A percentile compares a stretch with the other conserved stretches of the same genome.
Evolutionary conservation across 805 yeast species (phyloP).

Genomic region (Zygotorulaspora sp.): DNA sequence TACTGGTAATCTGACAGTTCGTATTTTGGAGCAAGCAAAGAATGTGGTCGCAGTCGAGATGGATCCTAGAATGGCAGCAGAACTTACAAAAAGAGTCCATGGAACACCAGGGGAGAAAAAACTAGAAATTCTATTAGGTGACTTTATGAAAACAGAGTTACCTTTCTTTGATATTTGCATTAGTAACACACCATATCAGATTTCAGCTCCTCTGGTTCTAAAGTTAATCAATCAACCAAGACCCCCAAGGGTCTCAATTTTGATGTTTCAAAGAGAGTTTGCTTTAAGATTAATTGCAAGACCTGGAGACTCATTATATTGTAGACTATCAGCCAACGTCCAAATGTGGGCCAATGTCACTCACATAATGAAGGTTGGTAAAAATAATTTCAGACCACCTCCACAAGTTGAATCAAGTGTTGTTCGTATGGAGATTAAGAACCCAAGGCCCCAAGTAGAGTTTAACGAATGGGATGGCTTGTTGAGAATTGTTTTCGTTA

Average conservation of each 20-base stretch:
- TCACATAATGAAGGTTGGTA: constrained; percentile 97
- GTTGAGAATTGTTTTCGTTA: constrained; percentile 81
- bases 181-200: constrained; percentile 96
- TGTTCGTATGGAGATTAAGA: constrained; percentile 86
- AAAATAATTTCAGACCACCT: constrained; percentile 94
- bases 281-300: constrained; percentile 89
- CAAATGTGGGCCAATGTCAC: constrained; percentile 99
- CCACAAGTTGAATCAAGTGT: constrained; percentile 98
- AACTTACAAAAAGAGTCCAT: constrained; percentile 92
- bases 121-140: constrained; percentile 87
- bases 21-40: constrained; percentile 86
- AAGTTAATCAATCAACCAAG: constrained; percentile 83
- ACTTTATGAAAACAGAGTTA: constrained; percentile 89
- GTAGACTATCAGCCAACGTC: constrained; percentile 91
- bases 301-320: constrained; percentile 93
- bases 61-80: constrained; percentile 99
- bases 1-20: constrained; percentile 94
- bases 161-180: constrained; percentile 96
- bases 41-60: constrained; percentile 96
- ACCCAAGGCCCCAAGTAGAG: constrained; percentile 90
- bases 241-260: constrained; percentile 91
- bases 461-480: constrained; percentile 97
- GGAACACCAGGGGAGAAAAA: constrained; percentile 94
- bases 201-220: constrained; percentile 93
- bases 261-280: constrained; percentile 97